Percentiles rank a stretch among this genome's conserved stretches.
phyloP scores from a whole-genome alignment of 1,284 basidiomycete genomes.

The Sparassis latifolia region DNA sequence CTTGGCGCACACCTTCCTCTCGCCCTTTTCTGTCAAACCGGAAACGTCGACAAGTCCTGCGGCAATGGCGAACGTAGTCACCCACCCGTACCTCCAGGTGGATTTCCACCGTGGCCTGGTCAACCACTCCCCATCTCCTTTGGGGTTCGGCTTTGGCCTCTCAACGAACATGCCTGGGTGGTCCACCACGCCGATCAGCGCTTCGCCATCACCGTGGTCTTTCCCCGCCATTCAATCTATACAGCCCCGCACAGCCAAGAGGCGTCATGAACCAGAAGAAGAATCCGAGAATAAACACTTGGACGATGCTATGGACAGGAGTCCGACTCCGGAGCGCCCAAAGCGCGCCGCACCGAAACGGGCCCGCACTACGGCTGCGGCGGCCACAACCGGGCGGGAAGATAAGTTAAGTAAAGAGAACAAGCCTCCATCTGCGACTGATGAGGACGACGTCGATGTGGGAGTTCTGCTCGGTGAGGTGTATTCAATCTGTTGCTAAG shows the following conservation, averaged over 20 bases:
- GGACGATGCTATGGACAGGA: constrained; percentile 74
- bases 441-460: constrained; percentile 60
- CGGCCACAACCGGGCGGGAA: constrained; percentile 16
- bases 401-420: constrained; percentile 34
- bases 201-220: constrained; percentile 17
- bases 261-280: constrained; percentile 57
- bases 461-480: constrained; percentile 69
- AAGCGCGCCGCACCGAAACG: constrained; percentile 64
- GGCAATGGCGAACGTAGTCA: constrained; percentile 64
- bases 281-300: constrained; percentile 35
- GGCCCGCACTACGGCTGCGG: constrained; percentile 39
- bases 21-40: constrained; percentile 13
- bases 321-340: constrained; percentile 70
- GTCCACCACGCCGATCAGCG: constrained; percentile 22
- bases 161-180: constrained; percentile 34
- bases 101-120: constrained; percentile 59
- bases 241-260: constrained; percentile 45
- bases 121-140: constrained; percentile 54
- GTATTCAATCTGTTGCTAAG: constrained; percentile 6
- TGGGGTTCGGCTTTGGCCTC: constrained; percentile 68
- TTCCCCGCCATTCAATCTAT: constrained; percentile 22
- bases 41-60: constrained; percentile 14
- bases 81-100: constrained; percentile 46
- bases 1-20: constrained; percentile 21
- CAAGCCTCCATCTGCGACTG: constrained; percentile 32